A percentile compares a stretch with the other conserved stretches of the same genome.
These are phyloP conservation scores for Oehlia diaphana DNA, from an alignment of 192 early-diverging fungal genomes.

Conservation along the genomic window DNA sequence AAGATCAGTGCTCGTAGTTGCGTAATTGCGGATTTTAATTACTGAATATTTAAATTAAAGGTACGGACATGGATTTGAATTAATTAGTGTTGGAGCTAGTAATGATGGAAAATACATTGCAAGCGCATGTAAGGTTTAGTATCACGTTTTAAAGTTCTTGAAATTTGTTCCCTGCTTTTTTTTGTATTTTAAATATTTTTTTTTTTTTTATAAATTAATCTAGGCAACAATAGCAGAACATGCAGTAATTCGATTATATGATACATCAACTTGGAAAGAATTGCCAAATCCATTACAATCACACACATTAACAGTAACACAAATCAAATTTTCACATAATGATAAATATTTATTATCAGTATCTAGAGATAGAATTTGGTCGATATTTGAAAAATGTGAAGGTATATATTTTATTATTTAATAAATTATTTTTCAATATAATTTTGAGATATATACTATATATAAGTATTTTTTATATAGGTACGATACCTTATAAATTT, in stretches of 20 bases:
- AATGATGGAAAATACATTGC: conserved; percentile 73
- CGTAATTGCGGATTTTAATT: neutral
- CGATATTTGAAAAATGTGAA: conserved; percentile 64
- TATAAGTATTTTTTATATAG: neutral
- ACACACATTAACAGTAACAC: conserved; percentile 86
- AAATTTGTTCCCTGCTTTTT: neutral
- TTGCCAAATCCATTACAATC: conserved; percentile 53
- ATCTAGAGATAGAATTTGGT: conserved; percentile 89
- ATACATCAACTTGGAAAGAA: conserved; percentile 70
- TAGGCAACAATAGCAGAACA: conserved; percentile 70
- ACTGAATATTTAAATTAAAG: conserved; percentile 12
- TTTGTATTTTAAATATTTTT: neutral
- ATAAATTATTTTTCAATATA: neutral
- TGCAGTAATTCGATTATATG: conserved; percentile 72
- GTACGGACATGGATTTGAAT: conserved; percentile 93
- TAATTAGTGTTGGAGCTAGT: conserved; percentile 75
- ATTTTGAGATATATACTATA: neutral
- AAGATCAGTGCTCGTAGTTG: neutral
- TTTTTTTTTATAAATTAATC: neutral
- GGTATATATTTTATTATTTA: conserved; percentile 25
- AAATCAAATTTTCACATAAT: conserved; percentile 75
- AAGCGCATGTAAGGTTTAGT: conserved; percentile 66
- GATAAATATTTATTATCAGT: conserved; percentile 74
- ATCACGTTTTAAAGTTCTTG: neutral
- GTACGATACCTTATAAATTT: conserved; percentile 57